Base-by-base conservation (phyloP, 2,329 filamentous ascomycete genomes). In the Amauroascus niger region DNA sequence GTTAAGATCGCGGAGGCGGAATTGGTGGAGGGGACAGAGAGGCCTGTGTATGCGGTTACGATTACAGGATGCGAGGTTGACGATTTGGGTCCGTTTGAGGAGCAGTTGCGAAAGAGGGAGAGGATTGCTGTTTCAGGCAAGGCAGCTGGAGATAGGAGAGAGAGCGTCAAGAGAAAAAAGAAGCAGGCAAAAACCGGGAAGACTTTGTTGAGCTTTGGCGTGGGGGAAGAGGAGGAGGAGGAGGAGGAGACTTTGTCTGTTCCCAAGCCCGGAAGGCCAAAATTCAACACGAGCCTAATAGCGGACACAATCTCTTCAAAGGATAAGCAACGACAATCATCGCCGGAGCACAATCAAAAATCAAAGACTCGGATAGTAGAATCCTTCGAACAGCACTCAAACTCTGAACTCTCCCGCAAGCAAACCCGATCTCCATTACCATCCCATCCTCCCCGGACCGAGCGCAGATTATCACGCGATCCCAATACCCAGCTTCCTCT, bases 1-100 rank as follows among this genome's bases (percentile, higher is more conserved):
- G 83, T 90, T 65, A 94, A 90, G 71, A 95, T 97, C 77, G 89
- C 86, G 18, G 90, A 97, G 66, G 81, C 81, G 0, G 93, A 97
- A 65, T 74, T 94, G 16, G 80, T 84, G 24, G 84, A 88, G 52
- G 84, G 83, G 14, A 83, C 80, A 6, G 91, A 97, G 59, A 79
- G 88, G 57, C 91, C 91, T 1, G 71, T 94, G 47, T 98, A 95
- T 67, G 85, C 91, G 0, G 81, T 88, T 33, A 89, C 83, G 68
- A 83, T 98, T 51, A 70, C 68, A 0, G 69, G 67, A 13, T 72
- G 69, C 35, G 71, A 76, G 55, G 66, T 76, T 11, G 66, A 71
- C 28, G 73, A 74, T 58, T 56, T 75, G 53, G 74, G 74, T 1
- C 70, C 68, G 24, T 66, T 74, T 52, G 69, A 67, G 43, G 73